Percentiles rank a stretch among this genome's conserved stretches.
phyloP scores from a whole-genome alignment of 2,329 filamentous ascomycete genomes.

The Scleromitrula shiraiana region DNA sequence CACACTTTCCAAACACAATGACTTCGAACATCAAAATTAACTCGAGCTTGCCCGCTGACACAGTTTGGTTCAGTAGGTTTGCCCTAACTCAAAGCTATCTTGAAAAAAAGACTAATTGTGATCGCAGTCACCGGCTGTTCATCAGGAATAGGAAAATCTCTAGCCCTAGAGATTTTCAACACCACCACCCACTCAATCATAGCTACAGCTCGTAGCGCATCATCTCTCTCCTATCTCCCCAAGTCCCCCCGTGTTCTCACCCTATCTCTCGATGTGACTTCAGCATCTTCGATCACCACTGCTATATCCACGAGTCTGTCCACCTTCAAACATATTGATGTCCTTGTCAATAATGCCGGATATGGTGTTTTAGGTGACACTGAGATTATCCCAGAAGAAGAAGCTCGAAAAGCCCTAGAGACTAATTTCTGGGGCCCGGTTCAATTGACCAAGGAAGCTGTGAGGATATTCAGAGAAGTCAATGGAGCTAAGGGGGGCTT shows the following conservation, averaged over 20 bases:
- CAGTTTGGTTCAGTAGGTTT: conserved; percentile 4
- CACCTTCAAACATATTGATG: conserved; percentile 43
- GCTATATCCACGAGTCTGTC: conserved; percentile 33
- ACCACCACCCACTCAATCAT: conserved; percentile 34
- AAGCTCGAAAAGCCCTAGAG: conserved; percentile 31
- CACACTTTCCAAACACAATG: not conserved
- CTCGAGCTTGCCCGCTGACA: not conserved
- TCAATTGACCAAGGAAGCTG: conserved; percentile 3
- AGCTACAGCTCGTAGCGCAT: conserved; percentile 39
- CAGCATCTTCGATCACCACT: conserved; percentile 28
- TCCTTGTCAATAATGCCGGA: conserved; percentile 45
- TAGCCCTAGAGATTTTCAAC: conserved; percentile 32
- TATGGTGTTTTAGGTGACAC: conserved; percentile 41
- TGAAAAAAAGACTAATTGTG: not conserved
- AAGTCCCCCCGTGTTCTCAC: conserved; percentile 33
- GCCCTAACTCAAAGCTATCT: too few species aligned
- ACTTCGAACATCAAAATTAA: not conserved
- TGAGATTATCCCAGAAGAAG: conserved; percentile 32
- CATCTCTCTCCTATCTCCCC: conserved; percentile 34
- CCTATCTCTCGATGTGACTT: conserved; percentile 40
- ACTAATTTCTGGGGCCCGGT: conserved; percentile 21
- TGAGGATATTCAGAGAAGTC: conserved; percentile 10
- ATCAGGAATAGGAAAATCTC: conserved; percentile 33
- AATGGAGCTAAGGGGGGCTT: conserved; percentile 25
- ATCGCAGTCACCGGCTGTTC: conserved; percentile 39